Base-by-base conservation (phyloP, 2,329 filamentous ascomycete species). In the Hymenoscyphus repandus region DNA sequence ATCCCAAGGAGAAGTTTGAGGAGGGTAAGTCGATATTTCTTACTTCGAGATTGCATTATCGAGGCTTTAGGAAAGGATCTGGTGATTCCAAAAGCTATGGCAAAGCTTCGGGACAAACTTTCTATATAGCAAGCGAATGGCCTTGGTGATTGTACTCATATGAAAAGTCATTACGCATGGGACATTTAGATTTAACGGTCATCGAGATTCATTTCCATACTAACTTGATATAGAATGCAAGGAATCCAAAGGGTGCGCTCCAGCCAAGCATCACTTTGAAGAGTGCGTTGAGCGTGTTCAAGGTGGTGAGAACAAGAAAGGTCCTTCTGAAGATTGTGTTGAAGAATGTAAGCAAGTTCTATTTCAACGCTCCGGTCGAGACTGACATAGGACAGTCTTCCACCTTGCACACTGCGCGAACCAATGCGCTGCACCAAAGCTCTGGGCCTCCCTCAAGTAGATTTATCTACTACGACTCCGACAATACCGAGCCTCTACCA, bases 241-340 rank as follows among this genome's bases (percentile, higher is more conserved):
- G 73, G 83, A 92, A 71, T 90, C 90, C 59, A 80, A 86, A 71
- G 77, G 88, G 72, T 99, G 93, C 75, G 79, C 85, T 56, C 85
- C 86, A 53, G 81, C 82, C 68, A 99, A 97, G 84, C 92, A 97
- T 80, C 93, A 99, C 81, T 97, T 87, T 72, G 92, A 97, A 62
- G 90, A 96, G 76, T 99, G 93, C 72, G 90, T 92, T 64, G 91
- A 96, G 82, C 90, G 93, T 66, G 93, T 99, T 63, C 89, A 84
- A 60, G 65, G 77, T 64, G 82, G 90, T 66, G 81, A 86, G 4
- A 83, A 86, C 64, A 78, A 79, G 72, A 83, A 85, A 73, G 85
- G 77, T 50, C 76, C 85, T 64, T 83, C 88, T 66, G 93, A 99
- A 81, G 91, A 97, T 77, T 99, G 93, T 67, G 90, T 97, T 62